These are phyloP conservation scores for Fragaria ananassa DNA, from an alignment of 306 rosid species.

Conservation along the genomic window DNA sequence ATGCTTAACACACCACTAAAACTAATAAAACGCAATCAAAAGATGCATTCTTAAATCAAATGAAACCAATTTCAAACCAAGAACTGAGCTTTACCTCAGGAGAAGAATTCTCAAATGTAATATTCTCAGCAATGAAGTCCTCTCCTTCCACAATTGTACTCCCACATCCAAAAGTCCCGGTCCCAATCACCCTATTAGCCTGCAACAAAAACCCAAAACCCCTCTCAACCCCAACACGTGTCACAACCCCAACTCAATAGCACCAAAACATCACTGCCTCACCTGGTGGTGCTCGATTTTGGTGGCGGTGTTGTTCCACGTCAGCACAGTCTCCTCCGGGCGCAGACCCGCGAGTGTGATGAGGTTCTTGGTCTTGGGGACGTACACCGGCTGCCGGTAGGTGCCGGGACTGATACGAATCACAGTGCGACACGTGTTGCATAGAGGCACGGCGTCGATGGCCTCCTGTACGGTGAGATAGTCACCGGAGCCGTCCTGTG, in stretches of 20 bases:
- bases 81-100: conserved; percentile 53
- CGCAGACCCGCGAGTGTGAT: conserved; percentile 58
- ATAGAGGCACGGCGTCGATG: conserved; percentile 69
- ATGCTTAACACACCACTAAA: background rate
- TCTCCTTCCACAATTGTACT: conserved; percentile 82
- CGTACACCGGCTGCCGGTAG: conserved; percentile 72
- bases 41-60: conserved; percentile 3
- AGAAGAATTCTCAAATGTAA: conserved; percentile 84
- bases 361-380: conserved; percentile 82
- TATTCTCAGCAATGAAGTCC: conserved; percentile 87
- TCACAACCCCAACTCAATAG: conserved; percentile 21
- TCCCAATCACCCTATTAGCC: conserved; percentile 65
- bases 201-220: conserved; percentile 26
- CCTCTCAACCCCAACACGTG: background rate
- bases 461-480: conserved; percentile 82
- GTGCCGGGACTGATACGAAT: conserved; percentile 71
- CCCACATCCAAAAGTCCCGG: conserved; percentile 92
- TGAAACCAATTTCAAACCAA: background rate
- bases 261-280: conserved; percentile 1
- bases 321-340: conserved; percentile 65
- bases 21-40: background rate
- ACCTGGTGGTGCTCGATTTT: conserved; percentile 75
- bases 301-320: conserved; percentile 85
- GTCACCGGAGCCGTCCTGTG: conserved; percentile 67
- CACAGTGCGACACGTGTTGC: conserved; percentile 63